Conservation (phyloP, 2,329 filamentous ascomycete genomes). For the Colletotrichum echinochloae region DNA sequence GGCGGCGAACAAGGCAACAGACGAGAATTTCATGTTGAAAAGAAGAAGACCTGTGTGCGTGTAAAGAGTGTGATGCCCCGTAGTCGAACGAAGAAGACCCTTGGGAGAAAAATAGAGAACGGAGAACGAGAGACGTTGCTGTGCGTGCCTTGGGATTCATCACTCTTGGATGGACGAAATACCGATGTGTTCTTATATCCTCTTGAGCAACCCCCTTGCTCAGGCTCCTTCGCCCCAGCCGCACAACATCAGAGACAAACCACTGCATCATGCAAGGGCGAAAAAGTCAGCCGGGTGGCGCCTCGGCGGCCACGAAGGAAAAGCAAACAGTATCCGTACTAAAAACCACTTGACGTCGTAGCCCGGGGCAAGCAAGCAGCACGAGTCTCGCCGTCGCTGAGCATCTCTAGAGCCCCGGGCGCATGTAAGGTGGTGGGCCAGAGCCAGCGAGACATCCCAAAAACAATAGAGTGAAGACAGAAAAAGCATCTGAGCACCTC, state of each 20-base stretch:
- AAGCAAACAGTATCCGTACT: constrained; percentile 29
- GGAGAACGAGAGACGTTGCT: neutral
- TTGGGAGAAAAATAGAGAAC: neutral
- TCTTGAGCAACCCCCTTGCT: neutral
- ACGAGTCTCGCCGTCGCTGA: constrained; percentile 18
- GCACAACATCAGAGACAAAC: neutral
- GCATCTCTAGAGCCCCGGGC: neutral
- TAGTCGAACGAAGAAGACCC: neutral
- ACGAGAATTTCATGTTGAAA: constrained; percentile 55
- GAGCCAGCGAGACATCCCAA: neutral
- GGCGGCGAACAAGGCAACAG: constrained; percentile 51
- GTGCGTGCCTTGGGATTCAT: neutral
- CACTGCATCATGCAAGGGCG: constrained; percentile 24
- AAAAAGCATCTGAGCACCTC: constrained; percentile 23
- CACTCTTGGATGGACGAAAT: neutral
- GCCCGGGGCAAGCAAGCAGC: neutral
- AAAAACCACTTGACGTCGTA: constrained; percentile 27
- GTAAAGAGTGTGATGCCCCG: constrained; percentile 1
- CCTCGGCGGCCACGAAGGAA: constrained; percentile 26
- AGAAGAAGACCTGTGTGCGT: neutral
- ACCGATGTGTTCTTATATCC: constrained; percentile 1
- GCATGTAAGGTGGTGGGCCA: neutral
- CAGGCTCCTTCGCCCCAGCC: neutral
- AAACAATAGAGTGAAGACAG: too few species aligned
- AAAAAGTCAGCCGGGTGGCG: constrained; percentile 1